A percentile compares a stretch with the other conserved stretches of the same genome.
Evolutionary conservation across 345 rosid genomes (phyloP).

Genomic region (Eutrema heterophyllum): DNA sequence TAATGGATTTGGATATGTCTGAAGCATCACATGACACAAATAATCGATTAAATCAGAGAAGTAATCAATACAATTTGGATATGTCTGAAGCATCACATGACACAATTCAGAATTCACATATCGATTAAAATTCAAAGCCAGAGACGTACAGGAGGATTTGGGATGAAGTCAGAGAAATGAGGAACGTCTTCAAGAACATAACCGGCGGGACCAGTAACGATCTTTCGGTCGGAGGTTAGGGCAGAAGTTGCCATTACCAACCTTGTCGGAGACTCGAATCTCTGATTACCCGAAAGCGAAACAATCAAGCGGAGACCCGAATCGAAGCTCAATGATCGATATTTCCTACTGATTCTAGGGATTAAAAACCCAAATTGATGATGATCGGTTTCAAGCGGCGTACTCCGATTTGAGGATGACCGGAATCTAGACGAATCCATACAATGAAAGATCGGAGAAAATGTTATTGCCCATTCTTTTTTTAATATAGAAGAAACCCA

Average conservation of each 20-base stretch:
- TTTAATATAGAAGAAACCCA: not conserved
- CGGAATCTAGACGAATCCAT: slow-evolving; percentile 28
- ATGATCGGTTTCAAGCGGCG: slow-evolving; percentile 13
- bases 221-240: slow-evolving; percentile 33
- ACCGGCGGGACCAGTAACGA: slow-evolving; percentile 62
- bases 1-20: slow-evolving; percentile 83
- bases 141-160: slow-evolving; percentile 57
- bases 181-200: slow-evolving; percentile 94
- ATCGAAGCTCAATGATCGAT: slow-evolving; percentile 33
- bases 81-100: no score
- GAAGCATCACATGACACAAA: slow-evolving; percentile 27
- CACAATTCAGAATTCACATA: slow-evolving; percentile 2
- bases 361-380: slow-evolving; percentile 15
- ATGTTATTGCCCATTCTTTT: slow-evolving; percentile 5
- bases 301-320: slow-evolving; percentile 32
- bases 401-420: slow-evolving; percentile 6
- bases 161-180: slow-evolving; percentile 72
- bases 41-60: not conserved
- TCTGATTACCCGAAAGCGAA: slow-evolving; percentile 23
- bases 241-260: slow-evolving; percentile 27
- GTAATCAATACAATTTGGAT: not conserved
- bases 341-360: slow-evolving; percentile 24
- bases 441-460: slow-evolving; percentile 14
- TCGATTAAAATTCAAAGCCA: not conserved
- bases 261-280: slow-evolving; percentile 21